phyloP scores from a whole-genome alignment of 1,139 yeast genomes.

The Meyerozyma smithsonii region DNA sequence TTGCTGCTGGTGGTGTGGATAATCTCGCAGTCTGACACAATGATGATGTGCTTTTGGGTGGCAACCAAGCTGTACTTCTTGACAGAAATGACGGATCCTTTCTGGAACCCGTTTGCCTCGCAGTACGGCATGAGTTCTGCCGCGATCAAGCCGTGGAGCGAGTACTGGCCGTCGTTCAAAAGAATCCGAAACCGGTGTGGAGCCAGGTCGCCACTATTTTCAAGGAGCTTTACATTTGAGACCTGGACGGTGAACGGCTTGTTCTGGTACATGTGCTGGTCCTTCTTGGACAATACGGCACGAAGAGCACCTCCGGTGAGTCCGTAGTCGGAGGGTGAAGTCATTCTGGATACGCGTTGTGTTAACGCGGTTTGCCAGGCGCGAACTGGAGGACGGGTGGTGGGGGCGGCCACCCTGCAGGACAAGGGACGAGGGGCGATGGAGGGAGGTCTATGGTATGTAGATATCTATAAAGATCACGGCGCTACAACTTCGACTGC shows the following conservation, averaged over 20 bases:
- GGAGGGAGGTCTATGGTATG: no score
- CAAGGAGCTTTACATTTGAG: slow-evolving; percentile 42
- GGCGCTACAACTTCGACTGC: slow-evolving; percentile 32
- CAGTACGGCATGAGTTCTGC: slow-evolving; percentile 52
- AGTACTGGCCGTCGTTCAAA: slow-evolving; percentile 61
- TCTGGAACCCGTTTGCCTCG: slow-evolving; percentile 38
- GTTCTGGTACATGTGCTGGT: slow-evolving; percentile 4
- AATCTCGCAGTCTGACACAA: slow-evolving; percentile 50
- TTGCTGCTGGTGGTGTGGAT: slow-evolving; percentile 38
- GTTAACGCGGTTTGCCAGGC: neutral
- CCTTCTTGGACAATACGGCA: slow-evolving; percentile 2
- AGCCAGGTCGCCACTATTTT: slow-evolving; percentile 33
- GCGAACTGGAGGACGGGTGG: neutral
- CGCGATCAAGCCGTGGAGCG: slow-evolving; percentile 62
- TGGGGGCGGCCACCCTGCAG: neutral
- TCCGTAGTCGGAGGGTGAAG: slow-evolving; percentile 17
- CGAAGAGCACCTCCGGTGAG: slow-evolving; percentile 10
- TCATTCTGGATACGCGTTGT: slow-evolving; percentile 15
- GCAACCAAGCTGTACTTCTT: slow-evolving; percentile 44
- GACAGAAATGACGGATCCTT: slow-evolving; percentile 30
- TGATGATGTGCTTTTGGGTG: slow-evolving; percentile 49
- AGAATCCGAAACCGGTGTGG: slow-evolving; percentile 47
- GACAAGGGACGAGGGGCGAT: no score
- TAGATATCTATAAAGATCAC: neutral
- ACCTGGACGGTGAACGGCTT: slow-evolving; percentile 43